Base-by-base conservation (phyloP, 352 stramenopile species). In the Pythium insidiosum region DNA sequence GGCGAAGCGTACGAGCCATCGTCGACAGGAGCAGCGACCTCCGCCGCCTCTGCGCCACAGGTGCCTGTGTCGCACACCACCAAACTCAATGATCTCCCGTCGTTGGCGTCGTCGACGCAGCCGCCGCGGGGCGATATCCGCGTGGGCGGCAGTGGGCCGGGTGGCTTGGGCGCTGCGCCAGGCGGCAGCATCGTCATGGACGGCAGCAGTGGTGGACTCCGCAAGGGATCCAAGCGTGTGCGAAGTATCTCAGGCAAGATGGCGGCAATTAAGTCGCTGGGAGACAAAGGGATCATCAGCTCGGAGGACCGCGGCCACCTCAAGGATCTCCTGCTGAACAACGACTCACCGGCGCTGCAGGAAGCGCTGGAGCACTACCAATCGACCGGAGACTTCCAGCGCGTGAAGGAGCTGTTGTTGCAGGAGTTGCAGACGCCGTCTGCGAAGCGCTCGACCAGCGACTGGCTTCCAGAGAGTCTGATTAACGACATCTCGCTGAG, bases 201-300 rank as follows among this genome's bases (percentile, higher is more conserved):
- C 53, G 46, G 30, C 53, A 35, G 23, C n/a, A n/a, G n/a, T n/a
- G n/a, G n/a, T n/a, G n/a, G n/a, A n/a, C n/a, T n/a, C 25, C 61
- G 66, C 15, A 86, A 83, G 50, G 68, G 65, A 36, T 80, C 52
- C 55, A 88, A 88, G 42, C 73, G 76, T 15, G 81, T 81, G 42
- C 73, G 76, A 30, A 88, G 76, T 46, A 84, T 88, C 39, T 84
- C 70, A 1, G 65, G 77, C 25, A 89, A 89, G 40, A 89, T 89
- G 77, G 77, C 74, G 43, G 77, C 74, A 13, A 89, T 89, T 56
- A 89, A 89, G 53, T 77, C 72, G 42, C 48, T 89, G 3, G 63
- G 72, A 3, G 73, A 87, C 47, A 84, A 84, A 23, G 77, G 77
- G 1, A 31, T 89, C 15, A 89, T 89, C 36, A 79, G 61, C 18